phyloP scores from a whole-genome alignment of 179 eudicot species.

The Sideroxylon spinosum region DNA sequence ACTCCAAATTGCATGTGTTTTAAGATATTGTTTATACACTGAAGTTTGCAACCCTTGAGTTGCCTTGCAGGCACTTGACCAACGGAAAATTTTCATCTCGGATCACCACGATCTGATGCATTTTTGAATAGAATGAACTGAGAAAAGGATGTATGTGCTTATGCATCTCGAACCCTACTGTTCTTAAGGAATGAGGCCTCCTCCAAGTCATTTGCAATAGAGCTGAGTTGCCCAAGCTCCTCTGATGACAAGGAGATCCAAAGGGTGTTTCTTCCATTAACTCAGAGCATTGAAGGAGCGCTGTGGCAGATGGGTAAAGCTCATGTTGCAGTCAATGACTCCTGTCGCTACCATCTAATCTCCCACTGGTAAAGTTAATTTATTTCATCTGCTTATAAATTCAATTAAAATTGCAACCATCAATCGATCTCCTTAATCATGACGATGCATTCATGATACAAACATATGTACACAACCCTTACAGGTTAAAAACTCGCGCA shows the following conservation, averaged over 20 bases:
- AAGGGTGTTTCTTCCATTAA: slow-evolving; percentile 36
- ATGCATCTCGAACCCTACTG: slow-evolving; percentile 46
- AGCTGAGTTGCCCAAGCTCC: slow-evolving; percentile 46
- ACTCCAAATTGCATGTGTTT: neutral
- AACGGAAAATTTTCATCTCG: slow-evolving; percentile 40
- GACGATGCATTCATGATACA: neutral
- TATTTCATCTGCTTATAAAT: neutral
- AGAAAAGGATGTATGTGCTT: slow-evolving; percentile 23
- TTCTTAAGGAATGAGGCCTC: slow-evolving; percentile 48
- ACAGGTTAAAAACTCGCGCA: slow-evolving; percentile 49
- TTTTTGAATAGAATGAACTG: slow-evolving; percentile 39
- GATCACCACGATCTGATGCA: slow-evolving; percentile 52
- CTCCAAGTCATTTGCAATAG: slow-evolving; percentile 48
- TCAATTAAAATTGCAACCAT: no score
- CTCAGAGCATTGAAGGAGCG: slow-evolving; percentile 36
- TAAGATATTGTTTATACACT: neutral
- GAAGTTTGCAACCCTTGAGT: neutral
- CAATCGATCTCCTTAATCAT: neutral
- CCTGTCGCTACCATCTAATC: slow-evolving; percentile 52
- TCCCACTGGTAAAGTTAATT: slow-evolving; percentile 38
- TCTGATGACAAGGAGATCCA: slow-evolving; percentile 22
- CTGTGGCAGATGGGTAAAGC: slow-evolving; percentile 52
- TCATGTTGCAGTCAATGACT: slow-evolving; percentile 47
- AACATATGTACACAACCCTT: no score
- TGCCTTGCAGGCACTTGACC: slow-evolving; percentile 34